Percentiles rank a stretch among this genome's conserved stretches.
These are phyloP conservation scores for Tilletiaria anomala DNA, from an alignment of 1,284 basidiomycete species.

Conservation along the genomic window DNA sequence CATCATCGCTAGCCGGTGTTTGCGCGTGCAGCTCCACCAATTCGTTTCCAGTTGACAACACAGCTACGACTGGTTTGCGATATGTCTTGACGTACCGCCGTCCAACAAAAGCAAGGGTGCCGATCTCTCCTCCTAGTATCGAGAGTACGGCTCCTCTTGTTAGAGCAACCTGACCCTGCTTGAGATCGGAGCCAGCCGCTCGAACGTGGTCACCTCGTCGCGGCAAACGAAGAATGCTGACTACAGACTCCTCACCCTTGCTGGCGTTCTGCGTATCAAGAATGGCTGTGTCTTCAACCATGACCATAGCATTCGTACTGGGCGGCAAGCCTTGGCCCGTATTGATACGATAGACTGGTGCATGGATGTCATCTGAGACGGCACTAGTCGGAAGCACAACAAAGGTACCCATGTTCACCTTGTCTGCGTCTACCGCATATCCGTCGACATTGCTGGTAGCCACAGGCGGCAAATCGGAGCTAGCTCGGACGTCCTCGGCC, in stretches of 20 bases:
- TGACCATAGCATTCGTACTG: constrained; percentile 64
- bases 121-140: constrained; percentile 66
- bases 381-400: constrained; percentile 45
- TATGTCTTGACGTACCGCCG: constrained; percentile 52
- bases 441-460: constrained; percentile 72
- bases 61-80: constrained; percentile 58
- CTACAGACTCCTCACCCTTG: constrained; percentile 56
- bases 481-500: constrained; percentile 57
- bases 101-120: constrained; percentile 65
- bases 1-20: not conserved
- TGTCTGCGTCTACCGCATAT: constrained; percentile 52
- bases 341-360: constrained; percentile 26
- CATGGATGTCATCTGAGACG: too few relatives aligned
- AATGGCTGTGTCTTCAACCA: constrained; percentile 78
- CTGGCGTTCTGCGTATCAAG: constrained; percentile 49
- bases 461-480: constrained; percentile 43
- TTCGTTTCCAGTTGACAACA: constrained; percentile 75
- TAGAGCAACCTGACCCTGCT: constrained; percentile 54
- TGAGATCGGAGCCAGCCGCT: constrained; percentile 58
- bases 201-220: constrained; percentile 66
- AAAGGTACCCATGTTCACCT: constrained; percentile 49
- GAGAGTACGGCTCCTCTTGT: constrained; percentile 51
- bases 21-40: constrained; percentile 45
- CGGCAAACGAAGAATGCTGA: too few relatives aligned
- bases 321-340: constrained; percentile 50